Conservation (phyloP, 768 basidiomycete genomes). For the Floccularia luteovirens region DNA sequence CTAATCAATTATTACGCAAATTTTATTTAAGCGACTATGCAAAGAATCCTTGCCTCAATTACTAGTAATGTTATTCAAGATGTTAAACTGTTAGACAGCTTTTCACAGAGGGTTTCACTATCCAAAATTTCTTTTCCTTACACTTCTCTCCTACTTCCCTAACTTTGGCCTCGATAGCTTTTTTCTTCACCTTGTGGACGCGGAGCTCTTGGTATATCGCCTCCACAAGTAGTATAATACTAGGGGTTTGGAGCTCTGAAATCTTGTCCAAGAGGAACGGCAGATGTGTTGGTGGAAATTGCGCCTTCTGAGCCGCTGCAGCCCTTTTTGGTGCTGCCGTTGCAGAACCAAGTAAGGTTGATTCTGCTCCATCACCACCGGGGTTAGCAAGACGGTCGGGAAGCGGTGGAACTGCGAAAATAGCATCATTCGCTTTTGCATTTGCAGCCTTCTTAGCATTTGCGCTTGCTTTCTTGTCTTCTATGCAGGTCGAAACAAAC, state of each 20-base stretch:
- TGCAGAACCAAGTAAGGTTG: slow-evolving; percentile 8
- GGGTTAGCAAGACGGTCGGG: slow-evolving; percentile 24
- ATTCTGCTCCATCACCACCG: background rate
- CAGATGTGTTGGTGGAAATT: slow-evolving; percentile 68
- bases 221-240: slow-evolving; percentile 62
- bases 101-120: slow-evolving; percentile 41
- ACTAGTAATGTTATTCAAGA: no score
- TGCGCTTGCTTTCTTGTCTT: slow-evolving; percentile 24
- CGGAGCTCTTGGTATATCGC: slow-evolving; percentile 65
- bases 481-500: slow-evolving; percentile 46
- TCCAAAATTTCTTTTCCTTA: slow-evolving; percentile 68
- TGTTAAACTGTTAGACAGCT: no score
- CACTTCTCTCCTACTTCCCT: slow-evolving; percentile 71
- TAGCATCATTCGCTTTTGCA: slow-evolving; percentile 13
- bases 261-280: slow-evolving; percentile 59
- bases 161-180: slow-evolving; percentile 75
- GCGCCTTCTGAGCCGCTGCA: slow-evolving; percentile 44
- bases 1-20: no score
- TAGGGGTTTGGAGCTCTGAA: slow-evolving; percentile 49
- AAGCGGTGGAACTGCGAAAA: slow-evolving; percentile 41
- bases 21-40: no score
- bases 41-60: no score
- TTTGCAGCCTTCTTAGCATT: slow-evolving; percentile 10
- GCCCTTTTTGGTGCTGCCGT: slow-evolving; percentile 20
- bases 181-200: slow-evolving; percentile 72